Conservation (phyloP, 306 rosid genomes). For the Medicago arabica region DNA sequence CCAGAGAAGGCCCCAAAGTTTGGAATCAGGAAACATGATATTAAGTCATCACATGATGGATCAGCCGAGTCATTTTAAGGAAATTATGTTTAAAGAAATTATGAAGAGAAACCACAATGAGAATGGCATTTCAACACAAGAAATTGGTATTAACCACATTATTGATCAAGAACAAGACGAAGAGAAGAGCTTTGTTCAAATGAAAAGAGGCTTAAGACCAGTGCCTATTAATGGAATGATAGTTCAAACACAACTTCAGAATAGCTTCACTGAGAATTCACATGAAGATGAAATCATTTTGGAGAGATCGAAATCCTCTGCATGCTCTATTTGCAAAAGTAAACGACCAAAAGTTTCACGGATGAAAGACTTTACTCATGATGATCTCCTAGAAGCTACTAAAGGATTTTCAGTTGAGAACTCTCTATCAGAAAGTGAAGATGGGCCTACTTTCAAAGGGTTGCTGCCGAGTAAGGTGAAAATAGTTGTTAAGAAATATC, state of each 20-base stretch:
- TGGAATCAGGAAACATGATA: slow-evolving; percentile 31
- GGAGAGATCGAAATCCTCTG: slow-evolving; percentile 42
- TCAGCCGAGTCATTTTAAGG: slow-evolving; percentile 29
- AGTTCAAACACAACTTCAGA: slow-evolving; percentile 31
- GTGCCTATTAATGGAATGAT: slow-evolving; percentile 17
- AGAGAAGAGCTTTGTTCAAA: background rate
- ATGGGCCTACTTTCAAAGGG: slow-evolving; percentile 72
- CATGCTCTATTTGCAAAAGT: slow-evolving; percentile 64
- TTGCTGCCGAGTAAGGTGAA: slow-evolving; percentile 49
- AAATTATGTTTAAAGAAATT: slow-evolving; percentile 24
- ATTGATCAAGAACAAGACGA: slow-evolving; percentile 20
- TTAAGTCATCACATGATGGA: background rate
- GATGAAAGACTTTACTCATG: slow-evolving; percentile 59
- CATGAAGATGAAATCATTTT: slow-evolving; percentile 21
- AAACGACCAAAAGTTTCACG: slow-evolving; percentile 57
- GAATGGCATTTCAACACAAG: slow-evolving; percentile 18
- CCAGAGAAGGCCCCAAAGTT: slow-evolving; percentile 38
- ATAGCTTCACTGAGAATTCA: slow-evolving; percentile 39
- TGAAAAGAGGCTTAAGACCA: slow-evolving; percentile 24
- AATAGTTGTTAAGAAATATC: slow-evolving; percentile 75
- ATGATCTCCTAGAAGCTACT: slow-evolving; percentile 68
- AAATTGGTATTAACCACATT: background rate
- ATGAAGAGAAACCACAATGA: slow-evolving; percentile 5
- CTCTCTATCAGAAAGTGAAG: slow-evolving; percentile 59
- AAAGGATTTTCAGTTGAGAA: slow-evolving; percentile 59